Conservation (phyloP, 1,284 basidiomycete species). For the Serendipita sp. region DNA sequence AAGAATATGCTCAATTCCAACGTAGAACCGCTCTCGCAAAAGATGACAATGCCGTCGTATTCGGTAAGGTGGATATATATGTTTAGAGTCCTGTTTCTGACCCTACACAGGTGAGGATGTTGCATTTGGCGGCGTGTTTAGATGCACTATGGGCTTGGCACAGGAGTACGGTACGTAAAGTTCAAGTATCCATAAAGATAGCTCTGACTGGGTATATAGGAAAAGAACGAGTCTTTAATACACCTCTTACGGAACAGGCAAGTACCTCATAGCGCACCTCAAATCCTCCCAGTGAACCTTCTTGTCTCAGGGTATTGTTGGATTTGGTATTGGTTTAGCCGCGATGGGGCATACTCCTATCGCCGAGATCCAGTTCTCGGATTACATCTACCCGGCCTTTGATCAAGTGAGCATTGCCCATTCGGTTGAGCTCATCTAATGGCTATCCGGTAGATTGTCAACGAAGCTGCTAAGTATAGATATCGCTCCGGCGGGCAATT, state of each 20-base stretch:
- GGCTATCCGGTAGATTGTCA: constrained; percentile 50
- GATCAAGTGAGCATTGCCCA: constrained; percentile 49
- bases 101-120: constrained; percentile 48
- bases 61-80: constrained; percentile 33
- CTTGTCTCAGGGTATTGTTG: constrained; percentile 56
- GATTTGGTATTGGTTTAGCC: constrained; percentile 85
- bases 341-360: constrained; percentile 90
- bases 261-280: background rate
- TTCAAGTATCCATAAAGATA: background rate
- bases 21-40: constrained; percentile 63
- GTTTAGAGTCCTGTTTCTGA: background rate
- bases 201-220: constrained; percentile 30
- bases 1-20: background rate
- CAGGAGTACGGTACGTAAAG: constrained; percentile 69
- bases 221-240: constrained; percentile 88
- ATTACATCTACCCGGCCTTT: constrained; percentile 84
- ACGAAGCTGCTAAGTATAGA: constrained; percentile 87
- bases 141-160: constrained; percentile 79
- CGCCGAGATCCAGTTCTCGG: constrained; percentile 78
- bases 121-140: constrained; percentile 85
- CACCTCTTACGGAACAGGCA: constrained; percentile 73
- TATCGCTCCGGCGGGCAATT: constrained; percentile 81
- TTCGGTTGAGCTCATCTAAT: constrained; percentile 8
- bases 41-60: constrained; percentile 77
- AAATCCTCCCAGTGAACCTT: background rate